Conservation (phyloP, 2,329 filamentous ascomycete genomes). For the Fusarium verrucosum region DNA sequence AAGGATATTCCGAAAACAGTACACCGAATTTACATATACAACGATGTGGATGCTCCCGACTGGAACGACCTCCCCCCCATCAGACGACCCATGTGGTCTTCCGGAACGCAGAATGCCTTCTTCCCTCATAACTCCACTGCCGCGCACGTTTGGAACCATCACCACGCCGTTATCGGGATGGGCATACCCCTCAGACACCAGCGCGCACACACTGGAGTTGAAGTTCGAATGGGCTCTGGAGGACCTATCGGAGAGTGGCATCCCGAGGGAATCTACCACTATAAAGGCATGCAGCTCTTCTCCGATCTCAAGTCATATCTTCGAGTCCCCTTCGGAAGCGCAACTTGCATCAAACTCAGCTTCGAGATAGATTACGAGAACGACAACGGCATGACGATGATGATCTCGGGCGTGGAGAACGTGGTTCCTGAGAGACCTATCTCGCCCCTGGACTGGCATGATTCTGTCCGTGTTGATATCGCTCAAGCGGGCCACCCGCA, state of each 20-base stretch:
- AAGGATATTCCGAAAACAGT: slow-evolving; percentile 18
- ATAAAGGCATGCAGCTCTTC: slow-evolving; percentile 2
- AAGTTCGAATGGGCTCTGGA: slow-evolving; percentile 16
- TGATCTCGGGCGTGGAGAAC: not conserved
- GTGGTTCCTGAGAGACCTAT: not conserved
- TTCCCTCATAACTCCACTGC: not conserved
- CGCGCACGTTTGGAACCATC: slow-evolving; percentile 6
- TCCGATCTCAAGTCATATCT: slow-evolving; percentile 3
- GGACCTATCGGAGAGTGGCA: slow-evolving; percentile 9
- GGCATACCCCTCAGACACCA: not conserved
- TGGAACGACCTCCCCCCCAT: not conserved
- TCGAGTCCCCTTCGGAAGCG: slow-evolving; percentile 8
- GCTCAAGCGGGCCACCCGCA: slow-evolving; percentile 9
- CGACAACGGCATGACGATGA: not conserved
- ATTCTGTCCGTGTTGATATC: slow-evolving; percentile 34
- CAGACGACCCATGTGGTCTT: slow-evolving; percentile 10
- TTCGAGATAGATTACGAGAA: slow-evolving; percentile 1
- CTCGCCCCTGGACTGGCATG: slow-evolving; percentile 4
- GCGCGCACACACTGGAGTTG: not conserved
- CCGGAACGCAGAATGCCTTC: slow-evolving; percentile 17
- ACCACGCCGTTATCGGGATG: slow-evolving; percentile 11
- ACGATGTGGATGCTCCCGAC: slow-evolving; percentile 5
- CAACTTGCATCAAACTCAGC: slow-evolving; percentile 21
- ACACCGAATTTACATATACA: slow-evolving; percentile 15
- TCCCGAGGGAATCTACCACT: not conserved